These are phyloP conservation scores for Arachnomyces sp. DNA, from an alignment of 2,329 filamentous ascomycete genomes.

Conservation along the genomic window DNA sequence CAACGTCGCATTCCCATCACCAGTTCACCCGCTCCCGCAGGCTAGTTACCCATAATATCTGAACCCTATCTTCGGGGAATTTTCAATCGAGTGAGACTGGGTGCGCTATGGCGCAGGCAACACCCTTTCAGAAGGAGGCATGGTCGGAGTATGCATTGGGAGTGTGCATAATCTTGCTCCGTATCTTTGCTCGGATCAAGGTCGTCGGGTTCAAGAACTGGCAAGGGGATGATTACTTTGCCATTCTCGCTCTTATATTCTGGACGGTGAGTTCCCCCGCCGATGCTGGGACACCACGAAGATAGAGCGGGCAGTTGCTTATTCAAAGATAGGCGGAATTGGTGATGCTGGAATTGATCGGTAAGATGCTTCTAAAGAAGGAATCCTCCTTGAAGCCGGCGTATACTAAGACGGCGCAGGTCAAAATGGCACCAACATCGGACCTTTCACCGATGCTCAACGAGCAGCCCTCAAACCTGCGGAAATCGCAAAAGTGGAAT, in stretches of 20 bases:
- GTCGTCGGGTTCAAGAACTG: conserved; percentile 32
- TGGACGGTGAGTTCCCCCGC: conserved; percentile 24
- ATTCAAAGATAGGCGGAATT: conserved; percentile 8
- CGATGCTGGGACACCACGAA: too few species aligned
- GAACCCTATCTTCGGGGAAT: too few species aligned
- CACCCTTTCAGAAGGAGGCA: conserved; percentile 36
- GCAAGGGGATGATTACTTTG: conserved; percentile 39
- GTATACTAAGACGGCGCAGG: conserved; percentile 16
- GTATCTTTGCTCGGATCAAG: conserved; percentile 32
- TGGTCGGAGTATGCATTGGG: conserved; percentile 39
- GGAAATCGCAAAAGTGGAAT: conserved; percentile 19
- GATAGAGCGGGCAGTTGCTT: neutral
- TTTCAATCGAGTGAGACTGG: too few species aligned
- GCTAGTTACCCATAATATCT: too few species aligned
- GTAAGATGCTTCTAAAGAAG: conserved; percentile 2
- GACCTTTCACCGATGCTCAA: conserved; percentile 24
- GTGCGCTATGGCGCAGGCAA: conserved; percentile 7
- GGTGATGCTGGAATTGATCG: conserved; percentile 13
- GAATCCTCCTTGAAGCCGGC: neutral
- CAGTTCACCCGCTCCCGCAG: too few species aligned
- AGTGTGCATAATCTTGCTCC: conserved; percentile 27
- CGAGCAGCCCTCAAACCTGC: conserved; percentile 21
- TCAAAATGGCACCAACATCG: conserved; percentile 31
- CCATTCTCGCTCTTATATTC: conserved; percentile 26
- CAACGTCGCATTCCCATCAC: too few species aligned